A percentile compares a stretch with the other conserved stretches of the same genome.
Evolutionary conservation across 352 stramenopile genomes (phyloP).

Genomic region (Phytophthora nicotianae): DNA sequence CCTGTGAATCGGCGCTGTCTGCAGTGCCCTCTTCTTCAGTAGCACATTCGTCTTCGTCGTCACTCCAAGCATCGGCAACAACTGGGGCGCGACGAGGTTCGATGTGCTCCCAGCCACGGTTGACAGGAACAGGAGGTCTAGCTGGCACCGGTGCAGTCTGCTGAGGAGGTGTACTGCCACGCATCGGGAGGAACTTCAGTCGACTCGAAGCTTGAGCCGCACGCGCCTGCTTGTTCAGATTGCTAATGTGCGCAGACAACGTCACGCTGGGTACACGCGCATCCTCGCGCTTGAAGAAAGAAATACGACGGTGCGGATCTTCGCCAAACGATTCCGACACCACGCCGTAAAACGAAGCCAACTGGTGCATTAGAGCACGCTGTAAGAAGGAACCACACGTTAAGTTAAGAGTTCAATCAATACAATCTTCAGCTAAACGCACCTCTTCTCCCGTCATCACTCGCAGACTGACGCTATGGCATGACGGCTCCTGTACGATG

Average conservation of each 20-base stretch:
- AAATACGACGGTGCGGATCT: conserved; percentile 70
- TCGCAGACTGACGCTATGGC: conserved; percentile 75
- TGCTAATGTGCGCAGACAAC: conserved; percentile 59
- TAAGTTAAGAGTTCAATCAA: conserved; percentile 8
- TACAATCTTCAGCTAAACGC: conserved; percentile 8
- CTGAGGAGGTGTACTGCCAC: conserved; percentile 29
- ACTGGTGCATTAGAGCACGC: conserved; percentile 74
- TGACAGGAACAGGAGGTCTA: conserved; percentile 39
- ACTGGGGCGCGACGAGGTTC: conserved; percentile 44
- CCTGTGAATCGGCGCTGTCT: conserved; percentile 13
- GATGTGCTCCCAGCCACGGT: conserved; percentile 79
- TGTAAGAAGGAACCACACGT: conserved; percentile 27
- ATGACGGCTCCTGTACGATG: conserved; percentile 68
- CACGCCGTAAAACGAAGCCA: conserved; percentile 69
- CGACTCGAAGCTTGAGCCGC: conserved; percentile 38
- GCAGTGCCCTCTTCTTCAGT: conserved; percentile 23
- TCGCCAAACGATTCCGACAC: conserved; percentile 80
- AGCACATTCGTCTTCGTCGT: conserved; percentile 56
- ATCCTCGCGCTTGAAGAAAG: conserved; percentile 74
- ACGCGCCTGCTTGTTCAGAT: conserved; percentile 34
- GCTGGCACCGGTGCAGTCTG: conserved; percentile 23
- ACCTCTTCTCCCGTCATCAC: conserved; percentile 75
- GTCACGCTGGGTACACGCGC: conserved; percentile 58
- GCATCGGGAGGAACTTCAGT: conserved; percentile 66
- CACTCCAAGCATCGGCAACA: conserved; percentile 78